These are phyloP conservation scores for Chenopodium formosanum DNA, from an alignment of 148 eudicot genomes.

Conservation along the genomic window DNA sequence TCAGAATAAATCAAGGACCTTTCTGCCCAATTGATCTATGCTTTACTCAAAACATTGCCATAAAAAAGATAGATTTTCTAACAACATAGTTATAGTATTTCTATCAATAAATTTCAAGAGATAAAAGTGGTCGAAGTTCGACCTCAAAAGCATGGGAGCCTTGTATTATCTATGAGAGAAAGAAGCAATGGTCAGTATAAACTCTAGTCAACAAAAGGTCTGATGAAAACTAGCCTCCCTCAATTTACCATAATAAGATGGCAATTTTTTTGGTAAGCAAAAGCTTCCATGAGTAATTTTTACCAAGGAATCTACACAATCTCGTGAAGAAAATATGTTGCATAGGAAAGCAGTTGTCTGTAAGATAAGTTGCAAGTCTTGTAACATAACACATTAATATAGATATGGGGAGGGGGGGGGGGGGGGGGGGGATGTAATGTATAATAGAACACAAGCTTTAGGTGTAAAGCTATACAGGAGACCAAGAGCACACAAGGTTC, in stretches of 20 bases:
- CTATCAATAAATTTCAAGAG: background rate
- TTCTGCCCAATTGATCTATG: background rate
- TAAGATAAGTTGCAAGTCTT: background rate
- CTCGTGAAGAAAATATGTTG: background rate
- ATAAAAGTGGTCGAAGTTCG: background rate
- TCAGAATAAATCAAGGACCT: background rate
- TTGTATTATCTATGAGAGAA: background rate
- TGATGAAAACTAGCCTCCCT: background rate
- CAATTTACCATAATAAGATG: background rate
- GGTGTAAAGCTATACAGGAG: too few species aligned
- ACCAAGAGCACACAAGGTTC: background rate
- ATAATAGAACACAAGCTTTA: background rate
- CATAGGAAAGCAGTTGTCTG: background rate
- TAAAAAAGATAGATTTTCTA: background rate
- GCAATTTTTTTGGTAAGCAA: background rate
- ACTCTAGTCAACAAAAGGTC: background rate
- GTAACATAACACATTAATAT: too few species aligned
- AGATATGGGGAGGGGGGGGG: background rate
- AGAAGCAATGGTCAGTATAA: background rate
- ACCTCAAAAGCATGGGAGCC: background rate
- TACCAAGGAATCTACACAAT: background rate
- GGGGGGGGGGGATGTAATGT: background rate
- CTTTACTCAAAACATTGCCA: background rate
- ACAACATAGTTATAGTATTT: background rate
- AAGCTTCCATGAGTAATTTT: background rate